phyloP scores from a whole-genome alignment of 2,329 filamentous ascomycete genomes.

The Claviceps sp. region DNA sequence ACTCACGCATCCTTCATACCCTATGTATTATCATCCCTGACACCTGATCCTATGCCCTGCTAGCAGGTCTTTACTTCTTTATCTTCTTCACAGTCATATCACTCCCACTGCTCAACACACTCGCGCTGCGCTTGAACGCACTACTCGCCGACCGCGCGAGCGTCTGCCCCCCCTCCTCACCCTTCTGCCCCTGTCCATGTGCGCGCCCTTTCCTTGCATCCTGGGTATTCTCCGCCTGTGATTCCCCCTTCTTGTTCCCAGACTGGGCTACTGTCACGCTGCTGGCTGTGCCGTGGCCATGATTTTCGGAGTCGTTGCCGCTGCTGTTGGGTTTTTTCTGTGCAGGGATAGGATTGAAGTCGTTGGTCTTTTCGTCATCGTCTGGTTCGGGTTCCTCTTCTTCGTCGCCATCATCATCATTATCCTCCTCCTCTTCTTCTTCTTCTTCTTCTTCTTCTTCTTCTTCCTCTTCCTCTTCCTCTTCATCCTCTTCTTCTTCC shows the following conservation, averaged over 20 bases:
- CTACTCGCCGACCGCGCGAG: slow-evolving; percentile 23
- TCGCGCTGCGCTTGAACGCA: slow-evolving; percentile 66
- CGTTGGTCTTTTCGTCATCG: slow-evolving; percentile 1
- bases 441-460: no score
- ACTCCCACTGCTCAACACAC: slow-evolving; percentile 58
- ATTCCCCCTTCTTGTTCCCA: slow-evolving; percentile 8
- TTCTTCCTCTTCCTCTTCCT: no score
- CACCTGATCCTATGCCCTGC: no score
- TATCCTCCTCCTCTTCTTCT: no score
- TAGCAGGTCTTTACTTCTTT: slow-evolving; percentile 28
- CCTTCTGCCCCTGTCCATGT: neutral
- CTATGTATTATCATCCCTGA: no score
- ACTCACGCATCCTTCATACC: neutral
- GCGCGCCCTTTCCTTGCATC: neutral
- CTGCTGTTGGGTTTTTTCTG: slow-evolving; percentile 11
- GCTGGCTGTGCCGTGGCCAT: neutral
- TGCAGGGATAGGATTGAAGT: neutral
- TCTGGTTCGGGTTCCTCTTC: slow-evolving; percentile 4
- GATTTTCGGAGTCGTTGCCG: slow-evolving; percentile 4
- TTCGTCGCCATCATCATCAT: no score
- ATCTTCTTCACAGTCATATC: slow-evolving; percentile 47
- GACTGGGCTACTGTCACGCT: slow-evolving; percentile 3
- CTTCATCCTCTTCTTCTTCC: no score
- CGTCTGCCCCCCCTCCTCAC: slow-evolving; percentile 15
- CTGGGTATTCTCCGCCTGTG: neutral